A percentile compares a stretch with the other conserved stretches of the same genome.
These are phyloP conservation scores for Cadophora luteo-olivacea DNA, from an alignment of 2,329 filamentous ascomycete species.

Conservation along the genomic window DNA sequence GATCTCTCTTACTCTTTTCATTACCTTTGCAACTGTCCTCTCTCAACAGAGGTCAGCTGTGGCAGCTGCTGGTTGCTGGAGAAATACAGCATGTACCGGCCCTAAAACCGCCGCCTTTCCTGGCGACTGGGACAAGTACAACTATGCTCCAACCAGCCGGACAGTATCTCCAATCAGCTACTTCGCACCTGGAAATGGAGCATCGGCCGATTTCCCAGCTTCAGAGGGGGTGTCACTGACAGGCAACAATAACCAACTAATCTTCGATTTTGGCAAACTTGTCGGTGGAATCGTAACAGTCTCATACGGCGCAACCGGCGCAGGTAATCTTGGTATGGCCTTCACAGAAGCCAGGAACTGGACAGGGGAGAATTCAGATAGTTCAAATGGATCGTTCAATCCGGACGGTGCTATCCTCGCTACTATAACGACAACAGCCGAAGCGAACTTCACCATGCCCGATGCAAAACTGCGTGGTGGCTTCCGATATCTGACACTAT, in stretches of 20 bases:
- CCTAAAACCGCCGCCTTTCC: constrained; percentile 54
- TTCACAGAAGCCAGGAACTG: constrained; percentile 55
- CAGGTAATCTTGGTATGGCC: constrained; percentile 51
- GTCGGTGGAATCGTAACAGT: constrained; percentile 62
- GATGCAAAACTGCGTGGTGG: constrained; percentile 55
- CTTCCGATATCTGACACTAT: constrained; percentile 58
- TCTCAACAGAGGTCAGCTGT: constrained; percentile 16
- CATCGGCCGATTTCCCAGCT: constrained; percentile 43
- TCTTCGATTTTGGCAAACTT: constrained; percentile 65
- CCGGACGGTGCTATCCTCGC: constrained; percentile 55
- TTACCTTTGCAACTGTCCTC: constrained; percentile 19
- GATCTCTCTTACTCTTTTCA: constrained; percentile 18
- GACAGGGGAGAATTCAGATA: constrained; percentile 54
- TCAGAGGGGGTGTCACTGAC: constrained; percentile 20
- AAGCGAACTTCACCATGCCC: constrained; percentile 51
- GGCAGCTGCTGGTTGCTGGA: constrained; percentile 56
- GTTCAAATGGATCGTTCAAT: constrained; percentile 54
- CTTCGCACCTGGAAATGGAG: constrained; percentile 44
- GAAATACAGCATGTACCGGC: constrained; percentile 58
- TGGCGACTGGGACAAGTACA: constrained; percentile 64
- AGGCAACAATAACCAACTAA: constrained; percentile 56
- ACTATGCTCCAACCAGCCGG: constrained; percentile 60
- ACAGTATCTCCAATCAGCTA: constrained; percentile 51
- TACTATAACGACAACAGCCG: constrained; percentile 46
- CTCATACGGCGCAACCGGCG: constrained; percentile 53